Base-by-base conservation (phyloP, 495 filamentous ascomycete genomes). In the Podospora fimiseda region DNA sequence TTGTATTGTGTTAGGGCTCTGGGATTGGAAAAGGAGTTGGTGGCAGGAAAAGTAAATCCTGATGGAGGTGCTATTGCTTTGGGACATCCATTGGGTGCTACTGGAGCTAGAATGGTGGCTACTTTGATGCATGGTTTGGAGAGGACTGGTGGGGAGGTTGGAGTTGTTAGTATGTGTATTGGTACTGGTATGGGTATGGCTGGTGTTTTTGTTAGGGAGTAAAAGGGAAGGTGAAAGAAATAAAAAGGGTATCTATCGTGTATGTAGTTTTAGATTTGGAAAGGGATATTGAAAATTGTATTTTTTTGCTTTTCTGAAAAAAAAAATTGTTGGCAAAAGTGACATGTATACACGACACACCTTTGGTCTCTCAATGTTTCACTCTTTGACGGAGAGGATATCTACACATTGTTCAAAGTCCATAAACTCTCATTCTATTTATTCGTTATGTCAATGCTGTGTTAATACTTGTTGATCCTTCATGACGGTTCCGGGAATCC, bases 21-120 rank as follows among this genome's bases (percentile, higher is more conserved):
- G 15, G 88, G 88, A 0, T 64, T 90, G 22, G 78, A 85, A 60
- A 61, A 69, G 52, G 72, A 55, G 8, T 79, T 83, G 73, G 77
- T 77, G 57, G 69, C 79, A 57, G 79, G 77, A 2, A 79, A 75
- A 73, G 84, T 96, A 1, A 96, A 96, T 70, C 90, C 90, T 9
- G 90, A 93, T 52, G 91, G 91, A 53, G 91, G 91, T 55, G 90
- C 91, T 15, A 95, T 96, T 69, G 91, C 91, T 47, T 76, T 96
- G 20, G 91, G 91, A 16, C 91, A 96, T 66, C 91, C 91, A 45
- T 79, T 95, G n/a, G 91, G 91, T 40, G 89, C 88, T 47, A 96
- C 91, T 15, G 91, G 91, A 41, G 87, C 88, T 42, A 75, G 91
- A 54, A 84, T 92, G 80, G 72, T 89, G 47, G 84, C 81, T 48